Conservation (phyloP, 176 grass and related monocot species). For the Avena atlantica region DNA sequence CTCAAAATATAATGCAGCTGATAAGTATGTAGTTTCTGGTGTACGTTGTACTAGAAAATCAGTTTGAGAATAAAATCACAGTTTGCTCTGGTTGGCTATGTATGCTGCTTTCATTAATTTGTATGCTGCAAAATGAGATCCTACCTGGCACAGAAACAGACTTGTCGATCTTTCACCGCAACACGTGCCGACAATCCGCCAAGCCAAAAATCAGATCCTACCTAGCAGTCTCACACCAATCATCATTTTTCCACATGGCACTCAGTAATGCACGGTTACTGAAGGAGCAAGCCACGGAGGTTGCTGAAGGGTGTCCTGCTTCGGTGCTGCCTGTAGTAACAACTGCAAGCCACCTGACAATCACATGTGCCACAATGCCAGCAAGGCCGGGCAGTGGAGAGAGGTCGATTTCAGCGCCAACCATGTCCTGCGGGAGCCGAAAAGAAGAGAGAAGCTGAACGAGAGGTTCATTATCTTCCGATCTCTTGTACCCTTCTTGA, state of each 20-base stretch:
- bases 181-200: conserved; percentile 14
- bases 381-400: conserved; percentile 36
- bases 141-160: conserved; percentile 48
- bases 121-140: too few species aligned
- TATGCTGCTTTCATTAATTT: too few species aligned
- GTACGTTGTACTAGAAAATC: too few species aligned
- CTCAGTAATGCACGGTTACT: conserved; percentile 18
- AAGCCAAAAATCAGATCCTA: conserved; percentile 20
- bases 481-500: conserved; percentile 75
- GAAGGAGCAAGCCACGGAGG: conserved; percentile 46
- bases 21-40: too few species aligned
- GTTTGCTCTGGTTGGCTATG: too few species aligned
- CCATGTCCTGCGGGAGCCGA: conserved; percentile 79
- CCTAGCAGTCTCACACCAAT: conserved; percentile 40
- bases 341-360: conserved; percentile 41
- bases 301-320: conserved; percentile 62
- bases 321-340: conserved; percentile 25
- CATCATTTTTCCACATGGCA: conserved; percentile 74
- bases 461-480: conserved; percentile 50
- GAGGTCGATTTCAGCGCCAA: conserved; percentile 56
- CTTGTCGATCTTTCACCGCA: conserved; percentile 57
- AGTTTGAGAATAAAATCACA: too few species aligned
- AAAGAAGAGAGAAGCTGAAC: conserved; percentile 89
- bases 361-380: conserved; percentile 38
- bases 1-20: too few species aligned